Conservation (phyloP, 352 stramenopile species). For the Saprolegnia parasitica region DNA sequence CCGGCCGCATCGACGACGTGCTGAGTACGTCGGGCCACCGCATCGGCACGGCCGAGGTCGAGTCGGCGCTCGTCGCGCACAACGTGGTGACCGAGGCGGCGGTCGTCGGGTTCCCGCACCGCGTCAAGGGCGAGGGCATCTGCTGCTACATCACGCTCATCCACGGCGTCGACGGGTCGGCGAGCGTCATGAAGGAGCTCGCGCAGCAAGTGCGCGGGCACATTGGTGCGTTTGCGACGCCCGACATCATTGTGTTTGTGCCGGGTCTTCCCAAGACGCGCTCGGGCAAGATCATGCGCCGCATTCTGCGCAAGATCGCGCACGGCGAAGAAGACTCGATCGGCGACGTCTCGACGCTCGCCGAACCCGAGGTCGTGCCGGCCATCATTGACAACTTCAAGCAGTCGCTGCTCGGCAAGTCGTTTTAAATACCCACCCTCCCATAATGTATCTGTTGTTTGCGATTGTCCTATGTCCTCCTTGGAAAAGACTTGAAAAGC, state of each 20-base stretch:
- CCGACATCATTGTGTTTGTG: conserved; percentile 93
- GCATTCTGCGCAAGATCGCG: conserved; percentile 98
- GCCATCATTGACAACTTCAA: conserved; percentile 88
- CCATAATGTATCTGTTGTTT: too few species aligned
- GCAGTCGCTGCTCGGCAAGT: conserved; percentile 57
- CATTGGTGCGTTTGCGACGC: conserved; percentile 96
- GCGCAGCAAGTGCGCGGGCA: conserved; percentile 83
- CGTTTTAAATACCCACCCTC: conserved; percentile 36
- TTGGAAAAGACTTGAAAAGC: too few species aligned
- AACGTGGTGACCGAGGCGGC: conserved; percentile 91
- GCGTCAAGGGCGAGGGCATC: conserved; percentile 96
- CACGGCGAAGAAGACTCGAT: conserved; percentile 91
- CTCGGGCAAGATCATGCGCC: conserved; percentile 98
- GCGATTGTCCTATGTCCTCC: too few species aligned
- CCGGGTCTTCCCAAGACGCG: conserved; percentile 94
- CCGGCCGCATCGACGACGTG: conserved; percentile 97
- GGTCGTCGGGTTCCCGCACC: conserved; percentile 93
- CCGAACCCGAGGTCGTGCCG: conserved; percentile 93
- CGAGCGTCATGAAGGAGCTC: conserved; percentile 58
- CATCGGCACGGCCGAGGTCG: conserved; percentile 85
- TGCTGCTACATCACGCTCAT: conserved; percentile 94
- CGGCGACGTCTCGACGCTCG: conserved; percentile 96
- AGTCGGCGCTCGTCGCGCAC: conserved; percentile 90
- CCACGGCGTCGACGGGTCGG: conserved; percentile 59
- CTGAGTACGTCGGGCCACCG: conserved; percentile 92